Evolutionary conservation across 139 green algal species (phyloP), one percentile per base, ranked within the genome.

Genomic region (Chlorella sp.): DNA sequence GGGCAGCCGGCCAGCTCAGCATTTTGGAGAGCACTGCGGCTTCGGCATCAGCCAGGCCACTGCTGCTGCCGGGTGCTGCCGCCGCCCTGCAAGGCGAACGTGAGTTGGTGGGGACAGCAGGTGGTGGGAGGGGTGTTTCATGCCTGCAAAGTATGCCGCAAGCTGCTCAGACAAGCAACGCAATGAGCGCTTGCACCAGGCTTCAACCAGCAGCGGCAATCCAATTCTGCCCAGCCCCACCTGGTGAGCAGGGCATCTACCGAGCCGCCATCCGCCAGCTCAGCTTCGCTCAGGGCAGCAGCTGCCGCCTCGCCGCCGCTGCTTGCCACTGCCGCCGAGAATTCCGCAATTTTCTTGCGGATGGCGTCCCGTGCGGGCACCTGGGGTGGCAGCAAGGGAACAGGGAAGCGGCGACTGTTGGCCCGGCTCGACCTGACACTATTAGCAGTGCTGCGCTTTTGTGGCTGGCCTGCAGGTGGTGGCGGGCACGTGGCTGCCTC

Each of bases 1-100:
- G 75, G 0, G 78, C 67, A 0, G 88, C 75, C 13, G 95, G 95
- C 93, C 93, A 97, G 20, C 67, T 47, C 83, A 96, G 88, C 84
- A 97, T 80, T 32, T 87, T 84, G 32, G 32, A 55, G 12, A 95
- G 86, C 74, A 94, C 56, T 0, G 44, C 51, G 17, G 91, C n/a
- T 51, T 91, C 63, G 12, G 78, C 88, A 1, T 63, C 41, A 2
- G 28, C 28, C 4, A 56, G 34, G 11, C 80, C 56, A 15, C 36
- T 16, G 38, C 70, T 21, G 16, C 39, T 25, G 47, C 81, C 69
- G 23, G 71, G 34, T 25, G 83, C 81, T 23, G 65, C 78, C 20
- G 71, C 71, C 17, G 75, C 85, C 62, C 74, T 81, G 74, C 56
- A 36, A 28, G 18, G 1, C 13, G 36, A 34, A 56, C 3, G 18